These are phyloP conservation scores for Nannizzia gypsea DNA, from an alignment of 2,329 filamentous ascomycete species.

Conservation along the genomic window DNA sequence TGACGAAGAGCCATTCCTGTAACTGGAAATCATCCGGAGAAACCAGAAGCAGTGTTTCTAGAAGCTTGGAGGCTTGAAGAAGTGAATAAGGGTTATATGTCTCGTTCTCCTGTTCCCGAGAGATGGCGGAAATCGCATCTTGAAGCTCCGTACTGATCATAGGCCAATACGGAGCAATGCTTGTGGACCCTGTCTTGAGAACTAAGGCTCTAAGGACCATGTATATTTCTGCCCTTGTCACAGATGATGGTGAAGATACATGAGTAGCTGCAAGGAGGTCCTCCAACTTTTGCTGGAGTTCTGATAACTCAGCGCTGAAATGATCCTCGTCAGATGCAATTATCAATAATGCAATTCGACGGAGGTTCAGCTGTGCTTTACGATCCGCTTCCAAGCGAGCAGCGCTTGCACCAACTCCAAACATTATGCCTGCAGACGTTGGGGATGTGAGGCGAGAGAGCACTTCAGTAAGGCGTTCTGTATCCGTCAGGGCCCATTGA, in stretches of 20 bases:
- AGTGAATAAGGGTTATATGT: constrained; percentile 66
- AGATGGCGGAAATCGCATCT: constrained; percentile 61
- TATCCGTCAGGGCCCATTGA: constrained; percentile 76
- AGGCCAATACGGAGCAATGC: constrained; percentile 80
- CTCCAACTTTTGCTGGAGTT: constrained; percentile 69
- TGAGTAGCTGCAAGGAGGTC: constrained; percentile 75
- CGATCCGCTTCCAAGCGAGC: constrained; percentile 90
- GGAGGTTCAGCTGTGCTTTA: constrained; percentile 79
- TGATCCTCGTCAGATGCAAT: constrained; percentile 66
- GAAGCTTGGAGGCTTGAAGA: constrained; percentile 83
- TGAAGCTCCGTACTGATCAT: constrained; percentile 78
- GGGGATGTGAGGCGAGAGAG: constrained; percentile 68
- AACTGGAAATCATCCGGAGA: constrained; percentile 94
- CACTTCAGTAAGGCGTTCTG: constrained; percentile 74
- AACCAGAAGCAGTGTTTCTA: constrained; percentile 76
- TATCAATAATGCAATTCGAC: constrained; percentile 67
- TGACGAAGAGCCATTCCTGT: constrained; percentile 96
- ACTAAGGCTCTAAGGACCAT: constrained; percentile 74
- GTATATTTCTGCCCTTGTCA: constrained; percentile 78
- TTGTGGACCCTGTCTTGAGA: constrained; percentile 64
- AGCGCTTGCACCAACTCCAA: constrained; percentile 91
- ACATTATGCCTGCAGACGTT: constrained; percentile 89
- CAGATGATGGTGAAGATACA: constrained; percentile 82
- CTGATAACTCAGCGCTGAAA: constrained; percentile 63
- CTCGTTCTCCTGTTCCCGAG: constrained; percentile 58